These are phyloP conservation scores for Kuraishia ogatae DNA, from an alignment of 805 yeast genomes.

Conservation along the genomic window DNA sequence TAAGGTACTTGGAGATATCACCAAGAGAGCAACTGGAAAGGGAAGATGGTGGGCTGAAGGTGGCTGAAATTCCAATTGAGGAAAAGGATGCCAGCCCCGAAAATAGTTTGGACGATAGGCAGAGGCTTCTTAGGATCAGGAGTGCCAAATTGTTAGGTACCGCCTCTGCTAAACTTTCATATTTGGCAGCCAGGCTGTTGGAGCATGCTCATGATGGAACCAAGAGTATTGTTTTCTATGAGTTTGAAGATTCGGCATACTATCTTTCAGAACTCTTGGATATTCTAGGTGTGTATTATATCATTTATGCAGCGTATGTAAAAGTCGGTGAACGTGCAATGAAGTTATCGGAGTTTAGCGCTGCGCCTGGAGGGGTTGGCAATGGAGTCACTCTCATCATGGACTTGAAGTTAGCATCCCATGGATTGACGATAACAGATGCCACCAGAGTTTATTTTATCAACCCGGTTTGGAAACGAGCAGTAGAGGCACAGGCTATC, in stretches of 20 bases:
- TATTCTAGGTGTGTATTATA: slow-evolving; percentile 48
- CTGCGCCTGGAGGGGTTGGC: slow-evolving; percentile 28
- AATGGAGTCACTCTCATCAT: slow-evolving; percentile 50
- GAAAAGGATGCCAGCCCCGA: slow-evolving; percentile 4
- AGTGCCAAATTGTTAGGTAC: slow-evolving; percentile 46
- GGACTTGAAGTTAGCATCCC: slow-evolving; percentile 63
- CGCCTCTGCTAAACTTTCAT: slow-evolving; percentile 55
- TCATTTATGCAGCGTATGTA: slow-evolving; percentile 57
- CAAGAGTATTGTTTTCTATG: slow-evolving; percentile 59
- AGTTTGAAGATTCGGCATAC: slow-evolving; percentile 64
- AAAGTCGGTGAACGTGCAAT: slow-evolving; percentile 39
- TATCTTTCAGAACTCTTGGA: slow-evolving; percentile 59
- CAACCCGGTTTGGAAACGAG: slow-evolving; percentile 65
- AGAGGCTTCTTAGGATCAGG: slow-evolving; percentile 15
- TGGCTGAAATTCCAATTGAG: neutral
- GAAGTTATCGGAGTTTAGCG: slow-evolving; percentile 42
- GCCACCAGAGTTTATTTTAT: slow-evolving; percentile 65
- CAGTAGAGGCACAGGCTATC: slow-evolving; percentile 68
- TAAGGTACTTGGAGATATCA: slow-evolving; percentile 3
- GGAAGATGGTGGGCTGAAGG: slow-evolving; percentile 12
- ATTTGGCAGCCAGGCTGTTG: slow-evolving; percentile 42
- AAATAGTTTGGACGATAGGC: slow-evolving; percentile 15
- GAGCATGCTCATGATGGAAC: slow-evolving; percentile 38
- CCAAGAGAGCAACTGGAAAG: slow-evolving; percentile 9
- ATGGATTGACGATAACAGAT: slow-evolving; percentile 58